These are phyloP conservation scores for Trichoderma brevicompactum DNA, from an alignment of 2,329 filamentous ascomycete species.

Conservation along the genomic window DNA sequence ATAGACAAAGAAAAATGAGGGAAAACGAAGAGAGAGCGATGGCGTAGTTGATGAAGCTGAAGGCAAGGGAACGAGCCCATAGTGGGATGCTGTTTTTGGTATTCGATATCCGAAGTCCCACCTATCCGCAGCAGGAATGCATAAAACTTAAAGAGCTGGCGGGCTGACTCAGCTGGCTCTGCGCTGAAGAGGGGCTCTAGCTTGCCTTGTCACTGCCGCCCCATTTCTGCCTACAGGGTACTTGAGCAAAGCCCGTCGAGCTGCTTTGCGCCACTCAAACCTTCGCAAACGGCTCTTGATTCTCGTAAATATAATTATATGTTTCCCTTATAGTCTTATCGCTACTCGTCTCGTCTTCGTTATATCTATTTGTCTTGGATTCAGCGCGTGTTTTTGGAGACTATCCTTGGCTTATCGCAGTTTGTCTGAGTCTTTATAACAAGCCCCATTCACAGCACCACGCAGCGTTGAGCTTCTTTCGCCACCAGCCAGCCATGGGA, in stretches of 20 bases:
- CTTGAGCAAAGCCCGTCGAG: too few relatives aligned
- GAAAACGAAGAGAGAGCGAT: not conserved
- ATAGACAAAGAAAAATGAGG: not conserved
- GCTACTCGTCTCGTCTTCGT: too few relatives aligned
- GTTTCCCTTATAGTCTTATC: not conserved
- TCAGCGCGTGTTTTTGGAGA: not conserved
- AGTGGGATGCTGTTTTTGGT: not conserved
- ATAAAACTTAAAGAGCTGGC: not conserved
- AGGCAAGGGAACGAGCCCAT: not conserved
- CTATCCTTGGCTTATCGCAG: not conserved
- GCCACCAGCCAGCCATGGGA: slow-evolving; percentile 30
- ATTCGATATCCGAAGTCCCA: not conserved
- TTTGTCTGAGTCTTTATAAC: not conserved
- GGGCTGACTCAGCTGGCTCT: slow-evolving; percentile 1
- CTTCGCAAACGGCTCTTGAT: slow-evolving; percentile 7
- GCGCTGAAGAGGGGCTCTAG: not conserved
- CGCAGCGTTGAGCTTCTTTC: not conserved
- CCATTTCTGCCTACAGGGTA: not conserved
- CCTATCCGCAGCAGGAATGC: too few relatives aligned
- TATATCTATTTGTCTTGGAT: too few relatives aligned
- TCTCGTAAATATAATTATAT: not conserved
- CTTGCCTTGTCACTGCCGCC: not conserved
- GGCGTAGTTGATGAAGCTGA: not conserved
- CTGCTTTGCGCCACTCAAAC: slow-evolving; percentile 1
- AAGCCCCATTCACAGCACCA: too few relatives aligned